A percentile compares a stretch with the other conserved stretches of the same genome.
These are phyloP conservation scores for Pseudogymnoascus sp. DNA, from an alignment of 2,329 filamentous ascomycete genomes.

Conservation along the genomic window DNA sequence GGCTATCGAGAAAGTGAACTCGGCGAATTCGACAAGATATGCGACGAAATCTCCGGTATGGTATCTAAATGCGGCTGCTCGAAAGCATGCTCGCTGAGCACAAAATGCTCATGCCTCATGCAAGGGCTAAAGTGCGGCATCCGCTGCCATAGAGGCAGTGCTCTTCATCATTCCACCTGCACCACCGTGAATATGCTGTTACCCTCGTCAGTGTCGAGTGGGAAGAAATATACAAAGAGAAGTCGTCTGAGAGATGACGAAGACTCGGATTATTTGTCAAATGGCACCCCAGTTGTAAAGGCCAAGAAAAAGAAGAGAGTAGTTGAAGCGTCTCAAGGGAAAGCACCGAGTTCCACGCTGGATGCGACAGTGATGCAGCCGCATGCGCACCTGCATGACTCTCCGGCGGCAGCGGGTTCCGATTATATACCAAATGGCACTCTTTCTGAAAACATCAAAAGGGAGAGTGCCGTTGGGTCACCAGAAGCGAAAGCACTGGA, in stretches of 20 bases:
- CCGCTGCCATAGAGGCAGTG: background rate
- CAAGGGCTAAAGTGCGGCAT: background rate
- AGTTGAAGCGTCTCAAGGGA: background rate
- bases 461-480: background rate
- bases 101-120: conserved; percentile 1
- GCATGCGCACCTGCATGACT: background rate
- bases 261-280: conserved; percentile 4
- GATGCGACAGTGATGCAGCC: background rate
- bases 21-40: background rate
- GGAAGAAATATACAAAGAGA: background rate
- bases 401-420: background rate
- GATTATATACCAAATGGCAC: background rate
- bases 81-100: background rate
- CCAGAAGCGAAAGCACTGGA: background rate
- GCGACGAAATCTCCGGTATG: background rate
- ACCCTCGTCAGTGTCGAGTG: background rate
- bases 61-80: background rate
- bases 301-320: background rate
- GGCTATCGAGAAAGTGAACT: background rate
- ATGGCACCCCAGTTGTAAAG: background rate
- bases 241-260: background rate
- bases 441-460: background rate
- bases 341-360: background rate
- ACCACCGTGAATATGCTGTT: background rate
- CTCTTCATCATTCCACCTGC: background rate